Evolutionary conservation across 2,329 filamentous ascomycete genomes (phyloP).

Genomic region (Sporothrix schenckii): DNA sequence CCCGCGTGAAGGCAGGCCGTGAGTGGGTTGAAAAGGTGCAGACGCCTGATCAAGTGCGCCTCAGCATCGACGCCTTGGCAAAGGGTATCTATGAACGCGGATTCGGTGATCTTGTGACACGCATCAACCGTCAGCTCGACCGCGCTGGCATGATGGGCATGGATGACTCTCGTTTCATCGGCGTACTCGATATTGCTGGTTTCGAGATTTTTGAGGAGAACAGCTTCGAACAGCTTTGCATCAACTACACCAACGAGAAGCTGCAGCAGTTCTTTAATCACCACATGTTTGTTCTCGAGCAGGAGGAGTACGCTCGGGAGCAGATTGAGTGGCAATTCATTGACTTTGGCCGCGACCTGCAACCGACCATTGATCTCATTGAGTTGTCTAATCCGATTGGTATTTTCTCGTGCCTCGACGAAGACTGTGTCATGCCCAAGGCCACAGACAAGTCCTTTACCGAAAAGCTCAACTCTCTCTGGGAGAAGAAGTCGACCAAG

Average conservation of each 20-base stretch:
- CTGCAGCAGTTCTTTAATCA: constrained; percentile 99
- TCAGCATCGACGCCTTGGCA: constrained; percentile 84
- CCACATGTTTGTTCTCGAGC: constrained; percentile 99
- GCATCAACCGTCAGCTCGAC: constrained; percentile 91
- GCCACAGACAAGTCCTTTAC: constrained; percentile 96
- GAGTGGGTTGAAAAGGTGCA: constrained; percentile 99
- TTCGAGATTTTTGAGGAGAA: constrained; percentile 99
- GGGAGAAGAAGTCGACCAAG: constrained; percentile 94
- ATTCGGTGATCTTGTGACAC: constrained; percentile 87
- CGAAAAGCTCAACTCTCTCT: constrained; percentile 93
- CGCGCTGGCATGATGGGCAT: constrained; percentile 76
- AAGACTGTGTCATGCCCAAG: constrained; percentile 98
- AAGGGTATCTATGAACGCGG: constrained; percentile 98
- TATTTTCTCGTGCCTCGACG: constrained; percentile 97
- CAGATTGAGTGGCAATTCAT: constrained; percentile 99
- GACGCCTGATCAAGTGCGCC: constrained; percentile 91
- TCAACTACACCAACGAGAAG: constrained; percentile 99
- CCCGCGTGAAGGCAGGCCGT: constrained; percentile 89
- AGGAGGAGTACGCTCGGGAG: constrained; percentile 95
- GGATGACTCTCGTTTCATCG: constrained; percentile 94
- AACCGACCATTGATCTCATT: constrained; percentile 96
- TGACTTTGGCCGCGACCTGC: constrained; percentile 94
- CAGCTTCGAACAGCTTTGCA: constrained; percentile 98
- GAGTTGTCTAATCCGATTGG: constrained; percentile 95
- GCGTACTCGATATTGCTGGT: constrained; percentile 96